These are phyloP conservation scores for Alternaria panax DNA, from an alignment of 2,329 filamentous ascomycete species.

Conservation along the genomic window DNA sequence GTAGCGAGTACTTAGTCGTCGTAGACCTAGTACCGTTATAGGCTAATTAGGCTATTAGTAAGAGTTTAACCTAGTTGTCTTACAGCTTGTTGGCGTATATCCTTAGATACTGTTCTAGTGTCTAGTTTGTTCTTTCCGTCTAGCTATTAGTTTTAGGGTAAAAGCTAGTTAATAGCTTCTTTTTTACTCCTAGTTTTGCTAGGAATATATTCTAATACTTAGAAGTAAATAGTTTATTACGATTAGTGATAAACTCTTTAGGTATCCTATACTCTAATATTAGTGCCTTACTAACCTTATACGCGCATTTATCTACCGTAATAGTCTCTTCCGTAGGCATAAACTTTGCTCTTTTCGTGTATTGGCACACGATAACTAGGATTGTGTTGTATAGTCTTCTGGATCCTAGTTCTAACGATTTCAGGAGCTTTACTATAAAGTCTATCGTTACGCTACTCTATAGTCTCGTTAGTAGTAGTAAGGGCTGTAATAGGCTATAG, in stretches of 20 bases:
- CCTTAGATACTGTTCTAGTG: no score
- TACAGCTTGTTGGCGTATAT: no score
- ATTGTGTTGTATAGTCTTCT: background rate
- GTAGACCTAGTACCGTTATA: no score
- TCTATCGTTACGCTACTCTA: background rate
- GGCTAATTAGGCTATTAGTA: no score
- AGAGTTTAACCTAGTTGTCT: no score
- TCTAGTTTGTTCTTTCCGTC: no score
- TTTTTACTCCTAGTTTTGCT: no score
- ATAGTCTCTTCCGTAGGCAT: background rate
- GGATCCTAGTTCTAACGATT: background rate
- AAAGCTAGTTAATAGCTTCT: no score
- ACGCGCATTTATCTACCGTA: background rate
- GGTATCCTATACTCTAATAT: background rate
- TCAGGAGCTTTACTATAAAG: conserved; percentile 4
- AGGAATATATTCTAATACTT: no score
- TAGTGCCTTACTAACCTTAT: background rate
- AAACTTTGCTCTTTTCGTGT: background rate
- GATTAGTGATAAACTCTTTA: background rate
- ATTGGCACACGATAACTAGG: background rate
- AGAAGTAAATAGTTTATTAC: background rate
- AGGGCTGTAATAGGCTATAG: background rate
- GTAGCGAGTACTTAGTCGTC: no score
- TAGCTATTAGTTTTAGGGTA: no score
- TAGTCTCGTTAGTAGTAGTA: background rate